These are phyloP conservation scores for Geranium brycei DNA, from an alignment of 345 rosid genomes.

Conservation along the genomic window DNA sequence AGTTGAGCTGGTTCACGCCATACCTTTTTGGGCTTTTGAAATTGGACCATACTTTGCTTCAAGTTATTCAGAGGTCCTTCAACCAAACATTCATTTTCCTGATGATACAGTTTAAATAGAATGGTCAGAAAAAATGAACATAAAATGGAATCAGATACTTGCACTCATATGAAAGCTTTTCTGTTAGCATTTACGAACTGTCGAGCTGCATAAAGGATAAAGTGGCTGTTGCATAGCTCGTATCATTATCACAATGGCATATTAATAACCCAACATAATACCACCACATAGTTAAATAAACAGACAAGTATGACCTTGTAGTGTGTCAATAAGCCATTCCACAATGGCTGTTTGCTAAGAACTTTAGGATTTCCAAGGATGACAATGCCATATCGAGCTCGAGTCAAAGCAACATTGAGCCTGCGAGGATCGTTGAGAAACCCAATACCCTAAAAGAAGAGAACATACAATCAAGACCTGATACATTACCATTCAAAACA, in stretches of 20 bases:
- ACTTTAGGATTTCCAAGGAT: slow-evolving; percentile 97
- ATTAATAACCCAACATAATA: not conserved
- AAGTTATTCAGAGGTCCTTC: slow-evolving; percentile 97
- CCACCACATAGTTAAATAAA: not conserved
- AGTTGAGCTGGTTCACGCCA: not conserved
- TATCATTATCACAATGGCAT: too few relatives aligned
- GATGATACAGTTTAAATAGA: slow-evolving; percentile 9
- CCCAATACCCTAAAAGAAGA: slow-evolving; percentile 77
- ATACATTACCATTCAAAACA: not conserved
- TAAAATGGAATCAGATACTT: not conserved
- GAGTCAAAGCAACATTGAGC: slow-evolving; percentile 95
- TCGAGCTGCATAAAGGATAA: not conserved
- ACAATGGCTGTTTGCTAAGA: slow-evolving; percentile 91
- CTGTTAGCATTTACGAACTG: not conserved
- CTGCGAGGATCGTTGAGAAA: slow-evolving; percentile 98
- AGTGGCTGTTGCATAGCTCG: not conserved
- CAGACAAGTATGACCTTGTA: slow-evolving; percentile 49
- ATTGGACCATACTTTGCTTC: slow-evolving; percentile 99
- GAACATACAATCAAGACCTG: slow-evolving; percentile 6
- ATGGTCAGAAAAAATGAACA: not conserved
- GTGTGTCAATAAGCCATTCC: slow-evolving; percentile 95
- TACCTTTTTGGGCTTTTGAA: slow-evolving; percentile 98
- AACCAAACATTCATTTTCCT: slow-evolving; percentile 97
- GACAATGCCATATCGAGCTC: slow-evolving; percentile 98
- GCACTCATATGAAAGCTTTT: not conserved